Percentiles rank a stretch among this genome's conserved stretches.
Evolutionary conservation across 2,329 filamentous ascomycete species (phyloP).

Genomic region (Aspergillus eucalypticola): DNA sequence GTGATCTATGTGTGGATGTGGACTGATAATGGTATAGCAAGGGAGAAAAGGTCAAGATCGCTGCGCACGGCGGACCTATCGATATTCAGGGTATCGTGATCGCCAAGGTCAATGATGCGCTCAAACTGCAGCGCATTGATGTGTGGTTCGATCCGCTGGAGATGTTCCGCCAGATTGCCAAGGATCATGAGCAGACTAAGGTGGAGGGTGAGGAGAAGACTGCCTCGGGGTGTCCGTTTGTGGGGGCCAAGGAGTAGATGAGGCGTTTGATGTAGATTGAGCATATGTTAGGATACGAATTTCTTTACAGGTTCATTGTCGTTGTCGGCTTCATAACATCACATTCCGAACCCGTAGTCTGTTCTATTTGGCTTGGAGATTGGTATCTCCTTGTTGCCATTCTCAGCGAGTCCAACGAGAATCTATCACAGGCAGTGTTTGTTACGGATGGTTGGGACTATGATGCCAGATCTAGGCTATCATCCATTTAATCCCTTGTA

Average conservation of each 20-base stretch:
- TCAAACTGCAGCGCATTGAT: slow-evolving; percentile 60
- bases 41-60: slow-evolving; percentile 63
- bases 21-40: slow-evolving; percentile 43
- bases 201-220: background rate
- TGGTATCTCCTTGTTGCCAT: no score
- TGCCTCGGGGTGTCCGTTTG: slow-evolving; percentile 12
- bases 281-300: background rate
- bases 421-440: no score
- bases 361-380: no score
- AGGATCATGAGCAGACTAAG: slow-evolving; percentile 6
- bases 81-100: slow-evolving; percentile 66
- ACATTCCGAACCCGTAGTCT: background rate
- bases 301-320: no score
- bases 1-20: no score
- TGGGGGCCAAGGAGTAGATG: slow-evolving; percentile 1
- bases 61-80: slow-evolving; percentile 61
- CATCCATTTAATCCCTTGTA: no score
- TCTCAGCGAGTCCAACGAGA: fast-evolving
- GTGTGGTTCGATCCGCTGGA: slow-evolving; percentile 67
- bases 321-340: no score
- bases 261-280: background rate
- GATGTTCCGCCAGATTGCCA: slow-evolving; percentile 65
- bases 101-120: slow-evolving; percentile 61
- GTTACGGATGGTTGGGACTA: no score
- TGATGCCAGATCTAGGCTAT: no score